Evolutionary conservation across 192 early-diverging fungal genomes (phyloP).

Genomic region (Gonapodya prolifera): DNA sequence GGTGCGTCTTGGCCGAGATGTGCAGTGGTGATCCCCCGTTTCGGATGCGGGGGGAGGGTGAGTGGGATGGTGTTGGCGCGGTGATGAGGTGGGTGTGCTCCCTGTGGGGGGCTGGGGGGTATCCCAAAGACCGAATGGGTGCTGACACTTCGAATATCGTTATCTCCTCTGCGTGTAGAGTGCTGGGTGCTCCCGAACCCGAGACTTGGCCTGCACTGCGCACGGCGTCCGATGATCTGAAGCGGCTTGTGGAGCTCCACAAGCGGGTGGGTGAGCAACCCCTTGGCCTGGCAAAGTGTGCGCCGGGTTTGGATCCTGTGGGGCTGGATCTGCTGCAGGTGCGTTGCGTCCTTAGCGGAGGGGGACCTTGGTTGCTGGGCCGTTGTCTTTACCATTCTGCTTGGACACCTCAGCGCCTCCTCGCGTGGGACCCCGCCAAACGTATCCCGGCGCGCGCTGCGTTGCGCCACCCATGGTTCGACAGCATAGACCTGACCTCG

Average conservation of each 20-base stretch:
- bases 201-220: neutral
- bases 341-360: too few relatives aligned
- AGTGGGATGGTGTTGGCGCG: neutral
- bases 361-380: neutral
- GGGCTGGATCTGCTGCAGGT: slow-evolving; percentile 55
- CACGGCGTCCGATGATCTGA: neutral
- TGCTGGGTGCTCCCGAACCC: neutral
- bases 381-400: neutral
- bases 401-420: neutral
- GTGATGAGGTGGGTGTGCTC: neutral
- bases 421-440: neutral
- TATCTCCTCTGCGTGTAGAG: neutral
- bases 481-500: neutral
- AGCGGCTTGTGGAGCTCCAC: neutral
- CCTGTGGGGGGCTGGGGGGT: neutral
- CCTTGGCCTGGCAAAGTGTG: neutral
- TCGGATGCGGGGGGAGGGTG: slow-evolving; percentile 9
- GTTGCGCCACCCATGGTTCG: neutral
- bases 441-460: neutral
- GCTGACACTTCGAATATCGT: neutral
- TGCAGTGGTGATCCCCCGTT: slow-evolving; percentile 64
- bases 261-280: neutral
- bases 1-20: slow-evolving; percentile 97
- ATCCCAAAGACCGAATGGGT: neutral
- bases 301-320: slow-evolving; percentile 29